Base-by-base conservation (phyloP, 106 monocot species). In the Hemerocallis citrina region DNA sequence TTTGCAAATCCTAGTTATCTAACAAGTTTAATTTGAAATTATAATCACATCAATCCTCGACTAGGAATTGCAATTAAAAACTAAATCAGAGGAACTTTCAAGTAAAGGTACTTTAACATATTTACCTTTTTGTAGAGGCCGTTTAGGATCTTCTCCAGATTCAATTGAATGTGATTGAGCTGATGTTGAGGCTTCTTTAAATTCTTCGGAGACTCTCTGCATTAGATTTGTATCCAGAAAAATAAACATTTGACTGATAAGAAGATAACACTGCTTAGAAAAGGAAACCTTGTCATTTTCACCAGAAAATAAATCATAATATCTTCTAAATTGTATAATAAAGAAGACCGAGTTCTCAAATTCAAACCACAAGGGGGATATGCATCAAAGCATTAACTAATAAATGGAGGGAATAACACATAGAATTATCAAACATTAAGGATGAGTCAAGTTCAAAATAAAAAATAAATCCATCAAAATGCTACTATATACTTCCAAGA, bases 181-280 rank as follows among this genome's bases (percentile, higher is more conserved):
- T 66, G 72, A 73, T 47, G 52, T 11, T 31, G 78, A 68, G 4
- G 44, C 42, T 23, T 54, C 52, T 58, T 85, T 78, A 54, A 39
- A 52, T 62, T 79, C 82, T 21, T 66, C 82, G 61, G 78, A 55
- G 49, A 85, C 64, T 67, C 74, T 81, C 90, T 91, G 68, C 55
- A 67, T 45, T 17, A 52, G 29, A 69, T 33, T 32, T 3, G 5
- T 36, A 17, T 25, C 10, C 24, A 13, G 2, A 59, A 63, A 17
- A n/a, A n/a, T n/a, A n/a, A n/a, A n/a, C n/a, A n/a, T n/a, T n/a
- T n/a, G n/a, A n/a, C n/a, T n/a, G n/a, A 36, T 15, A 27, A n/a
- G 21, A 46, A 72, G 3, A 27, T 14, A 16, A 23, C 40, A 28
- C 24, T 41, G 15, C 1, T 2, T 50, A n/a, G 10, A n/a, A 11